These are phyloP conservation scores for Lactifluus hygrophoroides DNA, from an alignment of 768 basidiomycete genomes.

Conservation along the genomic window DNA sequence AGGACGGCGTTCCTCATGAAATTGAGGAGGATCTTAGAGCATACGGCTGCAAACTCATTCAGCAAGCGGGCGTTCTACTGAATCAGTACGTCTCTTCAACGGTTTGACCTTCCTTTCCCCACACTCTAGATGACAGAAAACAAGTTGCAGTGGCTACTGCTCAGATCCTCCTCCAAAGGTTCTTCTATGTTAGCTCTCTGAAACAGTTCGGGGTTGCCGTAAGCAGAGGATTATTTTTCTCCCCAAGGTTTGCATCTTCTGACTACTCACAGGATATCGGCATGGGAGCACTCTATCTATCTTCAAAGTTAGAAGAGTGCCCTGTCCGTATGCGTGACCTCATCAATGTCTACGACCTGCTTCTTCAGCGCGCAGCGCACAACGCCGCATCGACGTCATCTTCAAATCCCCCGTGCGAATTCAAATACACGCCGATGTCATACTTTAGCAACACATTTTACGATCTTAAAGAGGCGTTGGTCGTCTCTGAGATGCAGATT, in stretches of 20 bases:
- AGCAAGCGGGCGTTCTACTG: constrained; percentile 87
- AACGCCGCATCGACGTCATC: constrained; percentile 33
- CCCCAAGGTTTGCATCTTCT: background rate
- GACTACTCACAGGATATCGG: constrained; percentile 55
- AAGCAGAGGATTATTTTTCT: constrained; percentile 27
- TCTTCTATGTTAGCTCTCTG: constrained; percentile 94
- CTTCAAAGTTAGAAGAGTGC: constrained; percentile 89
- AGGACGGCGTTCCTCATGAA: constrained; percentile 73
- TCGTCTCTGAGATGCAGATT: constrained; percentile 95
- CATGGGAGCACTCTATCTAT: constrained; percentile 82
- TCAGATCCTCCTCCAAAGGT: constrained; percentile 92
- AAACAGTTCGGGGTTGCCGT: constrained; percentile 92
- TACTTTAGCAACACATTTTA: constrained; percentile 88
- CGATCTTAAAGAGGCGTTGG: constrained; percentile 88
- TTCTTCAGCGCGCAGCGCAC: constrained; percentile 68
- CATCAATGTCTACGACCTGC: constrained; percentile 87
- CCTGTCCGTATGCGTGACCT: constrained; percentile 88
- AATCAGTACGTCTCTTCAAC: constrained; percentile 55
- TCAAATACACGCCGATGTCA: constrained; percentile 77
- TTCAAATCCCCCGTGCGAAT: constrained; percentile 23
- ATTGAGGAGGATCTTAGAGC: constrained; percentile 85
- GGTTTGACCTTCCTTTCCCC: background rate
- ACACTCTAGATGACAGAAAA: constrained; percentile 44
- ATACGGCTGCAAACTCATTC: constrained; percentile 90
- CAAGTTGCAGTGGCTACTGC: constrained; percentile 97